Base-by-base conservation (phyloP, 2,329 filamentous ascomycete genomes). In the Calcarisporium arbuscula region DNA sequence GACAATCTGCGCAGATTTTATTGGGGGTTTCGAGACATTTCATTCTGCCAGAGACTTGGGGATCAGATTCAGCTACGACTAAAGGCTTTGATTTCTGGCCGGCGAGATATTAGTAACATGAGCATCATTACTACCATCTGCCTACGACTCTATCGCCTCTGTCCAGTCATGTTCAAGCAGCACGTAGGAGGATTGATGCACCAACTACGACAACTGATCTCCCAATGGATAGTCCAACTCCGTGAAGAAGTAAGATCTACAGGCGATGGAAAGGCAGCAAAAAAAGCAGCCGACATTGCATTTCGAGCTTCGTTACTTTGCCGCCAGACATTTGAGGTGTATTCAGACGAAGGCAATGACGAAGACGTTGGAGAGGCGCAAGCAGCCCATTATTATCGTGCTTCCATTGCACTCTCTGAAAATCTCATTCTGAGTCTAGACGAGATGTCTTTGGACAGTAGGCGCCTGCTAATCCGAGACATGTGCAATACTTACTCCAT, bases 51-150 rank as follows among this genome's bases (percentile, higher is more conserved):
- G 0, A 58, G 54, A 6, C 51, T 84, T 0, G 28, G 68, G 0
- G 52, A 67, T 0, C 65, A 75, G 22, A 47, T 84, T 0, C 43
- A 58, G 30, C 36, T 33, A 2, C 53, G 60, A 2, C 37, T 83
- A 0, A 47, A 57, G 0, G 47, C 51, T 0, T 68, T 84, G 7
- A 48, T 52, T 0, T 51, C 58, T 0, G 83, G 76, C 28, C 81
- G 76, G 71, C 64, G 77, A 0, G 79, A 84, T 40, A 59, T 56
- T 0, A 53, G 72, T 33, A 63, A 65, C 11, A 81, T 84, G 75
- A 68, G 75, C 5, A 61, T 69, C 0, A 35, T 82, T 2, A 62
- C 81, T 5, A 71, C 64, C 0, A 44, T 83, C 0, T 46, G 60
- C 0, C 47, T 76, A 1, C 65, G 72, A 3, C 45, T 52, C 1